These are phyloP conservation scores for Tetrahymena malaccensis DNA, from an alignment of 73 alveolate genomes.

Conservation along the genomic window DNA sequence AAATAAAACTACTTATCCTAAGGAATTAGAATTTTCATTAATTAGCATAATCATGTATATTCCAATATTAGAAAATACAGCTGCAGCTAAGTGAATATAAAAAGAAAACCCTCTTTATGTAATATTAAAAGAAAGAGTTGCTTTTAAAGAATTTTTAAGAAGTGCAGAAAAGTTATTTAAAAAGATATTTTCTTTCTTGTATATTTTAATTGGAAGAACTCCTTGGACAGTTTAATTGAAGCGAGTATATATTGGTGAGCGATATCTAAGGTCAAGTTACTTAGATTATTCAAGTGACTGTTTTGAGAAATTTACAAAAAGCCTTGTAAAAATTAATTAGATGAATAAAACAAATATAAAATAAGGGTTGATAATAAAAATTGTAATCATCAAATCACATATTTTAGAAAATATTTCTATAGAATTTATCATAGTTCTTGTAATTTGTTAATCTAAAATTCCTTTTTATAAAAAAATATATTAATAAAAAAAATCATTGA, in stretches of 20 bases:
- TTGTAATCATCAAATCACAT: background rate
- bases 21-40: background rate
- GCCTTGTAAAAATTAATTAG: background rate
- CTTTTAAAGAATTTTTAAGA: background rate
- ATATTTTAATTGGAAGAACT: background rate
- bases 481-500: background rate
- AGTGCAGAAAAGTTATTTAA: background rate
- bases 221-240: background rate
- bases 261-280: background rate
- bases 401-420: background rate
- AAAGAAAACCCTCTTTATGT: background rate
- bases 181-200: background rate
- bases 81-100: background rate
- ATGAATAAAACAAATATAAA: background rate
- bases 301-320: background rate
- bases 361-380: background rate
- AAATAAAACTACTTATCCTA: background rate
- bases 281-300: background rate
- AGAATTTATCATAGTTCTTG: background rate
- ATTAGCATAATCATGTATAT: background rate
- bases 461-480: background rate
- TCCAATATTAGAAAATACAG: background rate
- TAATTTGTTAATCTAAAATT: background rate
- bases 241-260: background rate
- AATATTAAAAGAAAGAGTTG: background rate